Conservation (phyloP, 2,329 filamentous ascomycete species). For the Camillea tinctor region DNA sequence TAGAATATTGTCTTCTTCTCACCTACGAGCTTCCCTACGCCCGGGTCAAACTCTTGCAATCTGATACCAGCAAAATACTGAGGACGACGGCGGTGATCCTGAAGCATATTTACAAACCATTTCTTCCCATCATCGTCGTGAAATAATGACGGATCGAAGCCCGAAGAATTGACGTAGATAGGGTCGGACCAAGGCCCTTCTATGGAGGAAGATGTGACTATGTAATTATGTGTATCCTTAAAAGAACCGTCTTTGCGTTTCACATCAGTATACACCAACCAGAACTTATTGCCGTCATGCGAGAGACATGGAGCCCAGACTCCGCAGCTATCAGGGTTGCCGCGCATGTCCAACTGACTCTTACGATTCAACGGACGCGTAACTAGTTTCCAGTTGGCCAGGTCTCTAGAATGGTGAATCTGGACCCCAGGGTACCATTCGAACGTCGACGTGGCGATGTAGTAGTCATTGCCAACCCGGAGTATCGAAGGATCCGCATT, state of each 20-base stretch:
- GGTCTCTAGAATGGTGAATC: slow-evolving; percentile 52
- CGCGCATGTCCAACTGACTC: slow-evolving; percentile 55
- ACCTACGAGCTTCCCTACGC: slow-evolving; percentile 49
- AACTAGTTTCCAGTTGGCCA: slow-evolving; percentile 52
- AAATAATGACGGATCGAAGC: slow-evolving; percentile 62
- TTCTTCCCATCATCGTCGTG: slow-evolving; percentile 56
- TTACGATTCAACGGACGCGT: slow-evolving; percentile 48
- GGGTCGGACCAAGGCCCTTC: slow-evolving; percentile 63
- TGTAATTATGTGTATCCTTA: slow-evolving; percentile 65
- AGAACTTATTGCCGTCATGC: slow-evolving; percentile 60
- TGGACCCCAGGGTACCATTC: slow-evolving; percentile 57
- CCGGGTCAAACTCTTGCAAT: slow-evolving; percentile 56
- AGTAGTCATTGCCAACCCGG: slow-evolving; percentile 52
- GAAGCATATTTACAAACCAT: slow-evolving; percentile 58
- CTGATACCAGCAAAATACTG: slow-evolving; percentile 54
- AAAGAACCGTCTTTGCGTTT: slow-evolving; percentile 66
- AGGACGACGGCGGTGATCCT: slow-evolving; percentile 51
- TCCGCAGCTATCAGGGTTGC: slow-evolving; percentile 59
- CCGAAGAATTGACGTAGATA: slow-evolving; percentile 57
- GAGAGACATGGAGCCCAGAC: slow-evolving; percentile 66
- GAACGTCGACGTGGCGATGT: slow-evolving; percentile 56
- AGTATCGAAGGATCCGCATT: slow-evolving; percentile 56
- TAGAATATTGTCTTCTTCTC: slow-evolving; percentile 54
- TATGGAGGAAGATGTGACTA: slow-evolving; percentile 52
- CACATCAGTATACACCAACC: slow-evolving; percentile 64